Evolutionary conservation across 768 basidiomycete genomes (phyloP).

Genomic region (Tylopilus plumbeoviolaceoides): DNA sequence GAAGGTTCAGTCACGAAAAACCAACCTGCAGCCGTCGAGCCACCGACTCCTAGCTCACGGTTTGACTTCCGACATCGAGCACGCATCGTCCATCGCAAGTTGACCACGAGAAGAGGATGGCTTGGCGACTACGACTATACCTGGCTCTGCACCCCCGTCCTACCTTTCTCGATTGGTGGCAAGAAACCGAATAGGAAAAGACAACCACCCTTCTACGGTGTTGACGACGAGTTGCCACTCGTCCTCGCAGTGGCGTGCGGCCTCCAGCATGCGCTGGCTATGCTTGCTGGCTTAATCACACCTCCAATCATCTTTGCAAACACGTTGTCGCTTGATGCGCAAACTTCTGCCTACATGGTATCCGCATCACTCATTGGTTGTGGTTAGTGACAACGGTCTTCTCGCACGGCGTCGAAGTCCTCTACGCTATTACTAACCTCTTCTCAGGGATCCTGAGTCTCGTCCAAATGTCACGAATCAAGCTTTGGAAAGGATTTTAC

Average conservation of each 20-base stretch:
- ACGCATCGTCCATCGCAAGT: conserved; percentile 27
- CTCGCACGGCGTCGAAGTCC: background rate
- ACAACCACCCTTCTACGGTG: conserved; percentile 69
- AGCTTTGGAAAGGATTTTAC: conserved; percentile 58
- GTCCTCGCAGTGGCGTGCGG: conserved; percentile 70
- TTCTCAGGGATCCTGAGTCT: conserved; percentile 65
- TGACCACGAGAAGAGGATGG: conserved; percentile 64
- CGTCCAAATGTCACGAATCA: conserved; percentile 73
- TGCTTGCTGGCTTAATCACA: conserved; percentile 80
- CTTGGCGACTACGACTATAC: conserved; percentile 80
- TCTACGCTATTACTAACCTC: background rate
- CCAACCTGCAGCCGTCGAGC: conserved; percentile 15
- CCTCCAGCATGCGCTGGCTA: conserved; percentile 72
- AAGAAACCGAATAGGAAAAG: conserved; percentile 24
- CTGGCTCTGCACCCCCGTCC: conserved; percentile 64
- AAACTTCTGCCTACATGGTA: conserved; percentile 70
- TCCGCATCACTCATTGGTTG: conserved; percentile 79
- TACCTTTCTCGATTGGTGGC: conserved; percentile 51
- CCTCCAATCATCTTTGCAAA: conserved; percentile 80
- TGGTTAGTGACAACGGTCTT: conserved; percentile 39
- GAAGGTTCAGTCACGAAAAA: conserved; percentile 9
- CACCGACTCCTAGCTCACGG: conserved; percentile 7
- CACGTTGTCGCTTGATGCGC: conserved; percentile 52
- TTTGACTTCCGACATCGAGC: conserved; percentile 7
- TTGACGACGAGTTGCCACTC: conserved; percentile 70